Percentiles rank a stretch among this genome's conserved stretches.
Evolutionary conservation across 345 rosid species (phyloP).

Genomic region (Limnanthes douglasii): DNA sequence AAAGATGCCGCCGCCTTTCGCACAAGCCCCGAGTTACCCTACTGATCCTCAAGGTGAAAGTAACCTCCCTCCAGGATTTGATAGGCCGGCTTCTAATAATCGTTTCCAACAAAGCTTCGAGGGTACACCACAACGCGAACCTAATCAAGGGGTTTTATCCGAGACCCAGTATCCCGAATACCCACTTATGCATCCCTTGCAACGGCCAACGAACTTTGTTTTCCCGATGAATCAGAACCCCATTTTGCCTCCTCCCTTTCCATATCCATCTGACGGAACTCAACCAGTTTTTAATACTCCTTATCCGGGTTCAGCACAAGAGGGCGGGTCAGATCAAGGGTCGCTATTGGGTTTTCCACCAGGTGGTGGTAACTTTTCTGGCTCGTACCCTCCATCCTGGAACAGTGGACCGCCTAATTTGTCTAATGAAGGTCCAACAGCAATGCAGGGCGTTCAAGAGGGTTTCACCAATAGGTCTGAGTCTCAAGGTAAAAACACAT

Average conservation of each 20-base stretch:
- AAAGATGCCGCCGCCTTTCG: slow-evolving; percentile 31
- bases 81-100: slow-evolving; percentile 28
- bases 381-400: slow-evolving; percentile 61
- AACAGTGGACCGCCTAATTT: slow-evolving; percentile 27
- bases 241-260: slow-evolving; percentile 36
- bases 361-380: slow-evolving; percentile 30
- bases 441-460: slow-evolving; percentile 26
- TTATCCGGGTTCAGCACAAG: slow-evolving; percentile 40
- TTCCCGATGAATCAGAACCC: slow-evolving; percentile 52
- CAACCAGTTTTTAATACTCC: slow-evolving; percentile 45
- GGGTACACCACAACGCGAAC: slow-evolving; percentile 26
- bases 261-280: slow-evolving; percentile 52
- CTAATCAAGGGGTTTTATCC: slow-evolving; percentile 32
- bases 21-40: slow-evolving; percentile 37
- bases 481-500: slow-evolving; percentile 23
- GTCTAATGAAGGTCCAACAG: slow-evolving; percentile 18
- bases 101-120: slow-evolving; percentile 24
- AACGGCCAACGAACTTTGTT: slow-evolving; percentile 44
- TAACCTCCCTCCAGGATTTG: slow-evolving; percentile 51
- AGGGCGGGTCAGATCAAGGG: slow-evolving; percentile 57
- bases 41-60: slow-evolving; percentile 24
- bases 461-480: slow-evolving; percentile 23
- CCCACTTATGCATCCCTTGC: slow-evolving; percentile 47
- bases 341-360: slow-evolving; percentile 62
- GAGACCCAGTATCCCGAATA: slow-evolving; percentile 47